Evolutionary conservation across 306 rosid species (phyloP), one percentile per base, ranked within the genome.

Genomic region (Elaeagnus macrophylla): DNA sequence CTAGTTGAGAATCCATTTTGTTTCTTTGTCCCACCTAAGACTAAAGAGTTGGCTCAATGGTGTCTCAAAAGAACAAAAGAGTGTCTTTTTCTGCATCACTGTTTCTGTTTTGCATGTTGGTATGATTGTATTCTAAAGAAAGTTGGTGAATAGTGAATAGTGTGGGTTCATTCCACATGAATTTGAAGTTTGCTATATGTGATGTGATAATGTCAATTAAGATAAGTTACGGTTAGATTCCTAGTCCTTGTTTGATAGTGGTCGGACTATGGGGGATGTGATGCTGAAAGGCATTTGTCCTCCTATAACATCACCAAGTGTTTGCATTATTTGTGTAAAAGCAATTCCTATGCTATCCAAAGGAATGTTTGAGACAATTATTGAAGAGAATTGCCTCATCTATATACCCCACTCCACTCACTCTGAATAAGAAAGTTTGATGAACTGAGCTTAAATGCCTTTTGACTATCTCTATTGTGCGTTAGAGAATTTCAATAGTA

Each of bases 231-330:
- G 56, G 66, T 59, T 55, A 40, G 72, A 71, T 60, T 68, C 67
- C 76, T 72, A 62, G 71, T 67, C 67, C 71, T 64, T 37, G 58
- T 36, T 76, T 74, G 66, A 51, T 57, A 68, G 67, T 68, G 69
- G 57, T 61, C 71, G 38, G 48, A 74, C 78, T 75, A 78, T 75
- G 56, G 78, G 77, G 62, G 75, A 73, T 67, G 81, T 74, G 80
- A 75, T 65, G 64, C 54, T 62, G 56, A 46, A 76, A 62, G 74
- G 60, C 76, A 54, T 56, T 50, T 71, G 73, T 81, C 77, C 77
- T 79, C 68, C 35, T 49, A 37, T 40, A 57, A 69, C 70, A 61
- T 70, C 55, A 69, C 72, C 57, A 56, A 66, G 46, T 64, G 63
- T 75, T 70, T 72, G 72, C 54, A 62, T 25, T 48, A 25, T 25